Conservation (phyloP, 345 rosid species). For the Salix viminalis region DNA sequence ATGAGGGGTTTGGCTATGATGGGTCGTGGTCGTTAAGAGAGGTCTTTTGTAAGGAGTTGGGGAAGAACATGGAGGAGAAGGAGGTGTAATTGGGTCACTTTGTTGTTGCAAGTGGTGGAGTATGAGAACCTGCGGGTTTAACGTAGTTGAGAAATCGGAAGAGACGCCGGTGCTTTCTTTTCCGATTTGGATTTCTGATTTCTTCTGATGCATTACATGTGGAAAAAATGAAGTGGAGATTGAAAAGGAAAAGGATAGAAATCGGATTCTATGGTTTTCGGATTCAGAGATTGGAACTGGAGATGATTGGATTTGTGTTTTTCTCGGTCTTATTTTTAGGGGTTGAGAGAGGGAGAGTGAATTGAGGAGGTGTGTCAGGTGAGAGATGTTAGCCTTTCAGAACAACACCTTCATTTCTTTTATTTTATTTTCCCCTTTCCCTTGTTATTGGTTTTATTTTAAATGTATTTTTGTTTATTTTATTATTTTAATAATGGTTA, state of each 20-base stretch:
- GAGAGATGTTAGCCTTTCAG: neutral
- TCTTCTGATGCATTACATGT: constrained; percentile 98
- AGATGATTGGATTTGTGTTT: neutral
- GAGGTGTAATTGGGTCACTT: constrained; percentile 46
- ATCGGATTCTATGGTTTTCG: neutral
- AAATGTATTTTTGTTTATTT: neutral
- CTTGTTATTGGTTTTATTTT: too few species aligned
- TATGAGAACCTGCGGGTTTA: constrained; percentile 27
- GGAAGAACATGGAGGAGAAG: constrained; percentile 30
- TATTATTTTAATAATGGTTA: neutral
- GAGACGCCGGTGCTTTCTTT: constrained; percentile 99
- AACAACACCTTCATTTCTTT: neutral
- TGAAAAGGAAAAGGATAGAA: neutral
- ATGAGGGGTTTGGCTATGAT: constrained; percentile 6
- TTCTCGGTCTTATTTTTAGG: neutral
- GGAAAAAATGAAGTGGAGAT: neutral
- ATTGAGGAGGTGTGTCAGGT: neutral
- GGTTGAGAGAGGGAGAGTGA: neutral
- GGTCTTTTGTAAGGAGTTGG: constrained; percentile 69
- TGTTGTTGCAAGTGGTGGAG: constrained; percentile 12
- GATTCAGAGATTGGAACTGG: neutral
- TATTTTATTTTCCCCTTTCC: neutral
- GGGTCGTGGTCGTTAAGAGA: constrained; percentile 36
- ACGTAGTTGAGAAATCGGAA: constrained; percentile 81
- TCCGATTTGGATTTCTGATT: constrained; percentile 98